Base-by-base conservation (phyloP, 192 early-diverging fungal genomes). In the Gaertneriomyces semiglobifer region DNA sequence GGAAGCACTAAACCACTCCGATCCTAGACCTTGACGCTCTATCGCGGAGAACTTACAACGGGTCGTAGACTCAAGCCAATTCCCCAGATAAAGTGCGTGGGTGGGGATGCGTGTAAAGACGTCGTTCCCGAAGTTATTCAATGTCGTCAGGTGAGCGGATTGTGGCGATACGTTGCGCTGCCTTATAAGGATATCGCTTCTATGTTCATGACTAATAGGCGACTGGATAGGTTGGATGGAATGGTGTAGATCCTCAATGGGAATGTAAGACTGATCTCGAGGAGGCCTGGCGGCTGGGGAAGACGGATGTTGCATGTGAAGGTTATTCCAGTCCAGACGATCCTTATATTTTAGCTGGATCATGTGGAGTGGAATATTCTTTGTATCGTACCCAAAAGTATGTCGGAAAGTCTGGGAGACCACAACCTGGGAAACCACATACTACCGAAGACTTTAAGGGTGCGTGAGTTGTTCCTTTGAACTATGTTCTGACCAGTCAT, bases 251-350 rank as follows among this genome's bases (percentile, higher is more conserved):
- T 40, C 61, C 73, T 16, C 72, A 77, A 56, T 81, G 80, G 80
- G 41, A 66, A 53, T 81, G 80, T 52, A 51, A 66, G n/a, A 72
- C 77, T 9, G 74, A 81, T 60, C 48, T 81, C 48, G 72, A 79
- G 40, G 64, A 77, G 45, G 25, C 57, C 45, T 75, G 72, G 55
- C 56, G 63, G 9, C 61, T 81, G 9, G 74, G 80, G 40, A 64
- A 60, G 6, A 81, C 80, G 16, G 71, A 63, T 14, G 80, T 81
- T 14, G 66, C 65, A 14, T 81, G 80, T 60, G 80, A 81, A 60
- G 80, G 80, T 33, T 81, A 77, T 52, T 53, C 55, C 18, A 52
- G 75, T 54, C 53, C 56, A 9, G 74, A 79, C 16, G 80, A 81
- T 57, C 66, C 68, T 19, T 79, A 81, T 45, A 62, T 81, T 10